Evolutionary conservation across 1,139 yeast genomes (phyloP), one percentile per base, ranked within the genome.

Genomic region (Candida sp.): DNA sequence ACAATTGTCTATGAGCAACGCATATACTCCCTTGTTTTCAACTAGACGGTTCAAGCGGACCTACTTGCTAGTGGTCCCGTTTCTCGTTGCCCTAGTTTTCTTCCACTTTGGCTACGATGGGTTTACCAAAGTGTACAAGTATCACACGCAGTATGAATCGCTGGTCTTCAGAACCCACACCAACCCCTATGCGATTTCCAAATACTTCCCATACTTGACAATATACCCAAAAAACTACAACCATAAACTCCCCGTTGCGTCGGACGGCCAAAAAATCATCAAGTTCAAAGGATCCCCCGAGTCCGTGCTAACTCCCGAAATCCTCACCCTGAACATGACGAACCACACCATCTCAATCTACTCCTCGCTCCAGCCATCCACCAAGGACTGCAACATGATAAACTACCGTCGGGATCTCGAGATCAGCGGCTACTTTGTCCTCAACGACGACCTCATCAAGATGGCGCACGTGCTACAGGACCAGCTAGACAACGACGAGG

Each of bases 401-500:
- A 22, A 40, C 7, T 27, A 40, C 22, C 23, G 12, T 7, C 12
- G 34, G 12, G n/a, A 40, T 30, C 7, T 40, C 5, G 27, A 27
- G 17, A 40, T 40, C 25, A 28, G 34, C 3, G 12, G 17, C 17
- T 9, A 40, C 27, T 4, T 8, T 8, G 26, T 28, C 5, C n/a
- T 40, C 12, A 33, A 33, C 61, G 72, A 26, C 61, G 73, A 4
- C 48, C 54, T 12, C 70, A 73, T 73, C 28, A 44, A 34, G 37
- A 28, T 44, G 35, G 28, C 25, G 1, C 5, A 44, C 27, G 49
- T 50, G 4, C 50, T 64, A n/a, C 37, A 48, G 30, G 5, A 50
- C 5, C 69, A 65, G 38, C 44, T 65, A 35, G 45, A 57, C 7
- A 43, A 46, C 23, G 67, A 65, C 35, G 53, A 48, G 4, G 52